Evolutionary conservation across 2,329 filamentous ascomycete genomes (phyloP), one percentile per base, ranked within the genome.

Genomic region (Aspergillus piperis): DNA sequence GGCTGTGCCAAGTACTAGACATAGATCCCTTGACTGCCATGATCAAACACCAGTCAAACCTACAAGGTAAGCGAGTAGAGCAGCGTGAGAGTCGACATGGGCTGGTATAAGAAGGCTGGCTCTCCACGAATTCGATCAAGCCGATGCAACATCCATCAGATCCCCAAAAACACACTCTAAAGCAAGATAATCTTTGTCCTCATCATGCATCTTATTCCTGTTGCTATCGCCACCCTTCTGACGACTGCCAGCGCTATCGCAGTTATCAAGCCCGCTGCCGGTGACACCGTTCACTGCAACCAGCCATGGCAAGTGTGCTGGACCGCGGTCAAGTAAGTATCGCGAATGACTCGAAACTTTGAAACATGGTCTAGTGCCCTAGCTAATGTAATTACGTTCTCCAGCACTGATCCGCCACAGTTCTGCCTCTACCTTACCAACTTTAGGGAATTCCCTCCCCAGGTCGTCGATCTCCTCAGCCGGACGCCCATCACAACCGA

Each of bases 401-500:
- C 5, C 19, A 53, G 51, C 19, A 53, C 51, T 6, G 51, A 53
- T 4, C 51, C 51, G 19, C 21, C 27, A 5, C 36, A 53, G 13
- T 53, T 53, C 51, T 53, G 51, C 36, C 36, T 53, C 51, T 53
- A 41, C 13, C 36, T 53, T 3, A 53, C 51, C 36, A 53, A 53
- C 51, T 53, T 53, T 11, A 25, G 15, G 19, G 51, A 53, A 7
- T 53, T 25, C 15, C 51, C 36, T 8, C 36, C 51, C 6, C 51
- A 53, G 19, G 30, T 41, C 21, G 15, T 41, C 21, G 13, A 41
- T 25, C 21, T 41, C 6, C 30, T 52, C 4, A 21, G 15, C 21
- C 36, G 8, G 8, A 36, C 7, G 21, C 36, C 36, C 11, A 15
- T 53, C 15, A n/a, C 5, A n/a, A 39, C 32, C n/a, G 13, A 41